Evolutionary conservation across 768 basidiomycete genomes (phyloP).

Genomic region (Russula dissimulans): DNA sequence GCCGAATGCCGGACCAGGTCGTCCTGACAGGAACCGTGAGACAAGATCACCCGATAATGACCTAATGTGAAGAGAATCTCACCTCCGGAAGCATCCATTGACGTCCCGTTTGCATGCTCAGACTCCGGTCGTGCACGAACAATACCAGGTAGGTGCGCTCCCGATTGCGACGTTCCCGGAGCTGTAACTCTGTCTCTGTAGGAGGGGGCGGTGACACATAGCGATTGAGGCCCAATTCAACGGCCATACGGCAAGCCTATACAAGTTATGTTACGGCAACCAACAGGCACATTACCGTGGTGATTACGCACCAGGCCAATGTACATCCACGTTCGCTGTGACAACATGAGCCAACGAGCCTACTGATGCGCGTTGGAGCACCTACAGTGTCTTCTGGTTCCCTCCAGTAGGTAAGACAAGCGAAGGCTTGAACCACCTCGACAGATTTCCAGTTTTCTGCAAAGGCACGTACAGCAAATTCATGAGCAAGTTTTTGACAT

Average conservation of each 20-base stretch:
- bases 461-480: slow-evolving; percentile 70
- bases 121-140: slow-evolving; percentile 78
- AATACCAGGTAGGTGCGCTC: slow-evolving; percentile 82
- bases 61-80: background rate
- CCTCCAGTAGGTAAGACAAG: slow-evolving; percentile 84
- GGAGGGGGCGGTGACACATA: slow-evolving; percentile 45
- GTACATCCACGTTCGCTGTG: slow-evolving; percentile 75
- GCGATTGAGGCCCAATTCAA: slow-evolving; percentile 73
- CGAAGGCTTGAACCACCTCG: slow-evolving; percentile 84
- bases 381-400: slow-evolving; percentile 76
- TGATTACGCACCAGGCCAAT: slow-evolving; percentile 62
- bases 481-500: slow-evolving; percentile 64
- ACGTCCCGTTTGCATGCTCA: slow-evolving; percentile 79
- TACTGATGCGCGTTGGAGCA: slow-evolving; percentile 16
- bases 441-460: slow-evolving; percentile 70
- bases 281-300: slow-evolving; percentile 1
- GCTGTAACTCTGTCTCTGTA: slow-evolving; percentile 56
- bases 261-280: background rate
- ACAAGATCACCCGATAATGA: background rate
- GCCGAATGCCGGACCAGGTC: slow-evolving; percentile 62
- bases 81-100: slow-evolving; percentile 84
- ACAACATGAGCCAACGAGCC: background rate
- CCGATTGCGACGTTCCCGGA: slow-evolving; percentile 69
- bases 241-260: slow-evolving; percentile 81
- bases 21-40: slow-evolving; percentile 33